These are phyloP conservation scores for Leishmania martiniquensis DNA, from an alignment of 208 protist species.

Conservation along the genomic window DNA sequence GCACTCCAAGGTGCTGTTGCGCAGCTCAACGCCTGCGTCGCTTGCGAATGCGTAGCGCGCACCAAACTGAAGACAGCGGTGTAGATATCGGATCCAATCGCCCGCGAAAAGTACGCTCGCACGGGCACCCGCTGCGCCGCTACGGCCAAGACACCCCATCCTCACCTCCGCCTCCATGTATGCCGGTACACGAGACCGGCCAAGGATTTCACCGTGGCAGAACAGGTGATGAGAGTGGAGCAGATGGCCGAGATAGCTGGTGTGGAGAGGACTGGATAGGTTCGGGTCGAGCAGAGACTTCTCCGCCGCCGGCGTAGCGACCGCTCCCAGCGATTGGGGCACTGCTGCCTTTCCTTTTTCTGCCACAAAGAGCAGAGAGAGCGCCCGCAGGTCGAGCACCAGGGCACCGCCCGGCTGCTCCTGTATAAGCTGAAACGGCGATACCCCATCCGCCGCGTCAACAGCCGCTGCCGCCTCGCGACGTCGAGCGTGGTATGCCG, in stretches of 20 bases:
- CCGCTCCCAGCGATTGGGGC: background rate
- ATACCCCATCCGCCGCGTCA: background rate
- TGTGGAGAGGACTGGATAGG: background rate
- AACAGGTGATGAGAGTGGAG: conserved; percentile 23
- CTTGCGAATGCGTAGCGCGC: conserved; percentile 11
- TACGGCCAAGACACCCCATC: background rate
- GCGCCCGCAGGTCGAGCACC: conserved; percentile 26
- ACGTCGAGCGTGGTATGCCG: conserved; percentile 44
- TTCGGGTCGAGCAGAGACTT: background rate
- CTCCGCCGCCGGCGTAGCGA: background rate
- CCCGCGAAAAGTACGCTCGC: background rate
- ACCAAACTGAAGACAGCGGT: background rate
- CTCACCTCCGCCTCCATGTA: conserved; percentile 18
- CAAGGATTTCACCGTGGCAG: conserved; percentile 25
- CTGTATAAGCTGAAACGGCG: conserved; percentile 10
- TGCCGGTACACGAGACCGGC: conserved; percentile 13
- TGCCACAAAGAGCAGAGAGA: conserved; percentile 16
- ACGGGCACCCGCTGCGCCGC: background rate
- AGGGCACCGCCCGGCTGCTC: conserved; percentile 6
- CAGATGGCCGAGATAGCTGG: conserved; percentile 21
- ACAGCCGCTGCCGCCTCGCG: background rate
- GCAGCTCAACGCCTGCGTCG: conserved; percentile 8
- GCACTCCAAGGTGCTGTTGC: background rate
- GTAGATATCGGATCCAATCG: conserved; percentile 7
- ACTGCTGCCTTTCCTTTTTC: background rate